These are phyloP conservation scores for Lachnellula suecica DNA, from an alignment of 2,329 filamentous ascomycete species.

Conservation along the genomic window DNA sequence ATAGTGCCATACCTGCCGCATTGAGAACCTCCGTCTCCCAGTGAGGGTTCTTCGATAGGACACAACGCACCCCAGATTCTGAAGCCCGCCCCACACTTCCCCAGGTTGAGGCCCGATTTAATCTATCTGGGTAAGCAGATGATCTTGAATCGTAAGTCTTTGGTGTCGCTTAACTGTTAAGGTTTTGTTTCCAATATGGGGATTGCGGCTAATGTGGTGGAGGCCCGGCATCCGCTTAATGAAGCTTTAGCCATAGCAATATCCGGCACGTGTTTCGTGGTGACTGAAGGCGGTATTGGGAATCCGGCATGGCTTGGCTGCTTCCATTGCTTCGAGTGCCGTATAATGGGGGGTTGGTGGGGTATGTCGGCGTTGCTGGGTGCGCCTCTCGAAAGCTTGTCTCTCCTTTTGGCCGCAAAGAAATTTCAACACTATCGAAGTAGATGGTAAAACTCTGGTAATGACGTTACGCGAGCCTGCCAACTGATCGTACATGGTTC, in stretches of 20 bases:
- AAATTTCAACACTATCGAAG: too few species aligned
- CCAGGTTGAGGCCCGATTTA: background rate
- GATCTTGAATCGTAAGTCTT: slow-evolving; percentile 1
- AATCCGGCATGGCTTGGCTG: too few species aligned
- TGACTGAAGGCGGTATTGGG: too few species aligned
- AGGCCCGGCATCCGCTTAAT: slow-evolving; percentile 3
- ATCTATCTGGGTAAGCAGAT: background rate
- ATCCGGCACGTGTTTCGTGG: background rate
- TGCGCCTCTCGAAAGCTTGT: too few species aligned
- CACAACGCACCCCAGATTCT: background rate
- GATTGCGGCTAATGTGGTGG: slow-evolving; percentile 4
- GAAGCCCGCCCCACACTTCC: slow-evolving; percentile 4
- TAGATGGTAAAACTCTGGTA: too few species aligned
- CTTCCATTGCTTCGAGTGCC: too few species aligned
- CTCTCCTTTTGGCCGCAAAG: too few species aligned
- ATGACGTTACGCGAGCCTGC: too few species aligned
- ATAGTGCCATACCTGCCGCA: background rate
- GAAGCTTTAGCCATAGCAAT: slow-evolving; percentile 2
- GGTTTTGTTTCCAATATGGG: background rate
- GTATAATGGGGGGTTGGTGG: too few species aligned
- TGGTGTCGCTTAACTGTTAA: background rate
- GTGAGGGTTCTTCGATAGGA: background rate
- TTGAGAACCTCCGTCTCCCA: background rate
- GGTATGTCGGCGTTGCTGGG: too few species aligned
- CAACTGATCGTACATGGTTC: too few species aligned